These are phyloP conservation scores for Castanea crenata DNA, from an alignment of 306 rosid genomes.

Conservation along the genomic window DNA sequence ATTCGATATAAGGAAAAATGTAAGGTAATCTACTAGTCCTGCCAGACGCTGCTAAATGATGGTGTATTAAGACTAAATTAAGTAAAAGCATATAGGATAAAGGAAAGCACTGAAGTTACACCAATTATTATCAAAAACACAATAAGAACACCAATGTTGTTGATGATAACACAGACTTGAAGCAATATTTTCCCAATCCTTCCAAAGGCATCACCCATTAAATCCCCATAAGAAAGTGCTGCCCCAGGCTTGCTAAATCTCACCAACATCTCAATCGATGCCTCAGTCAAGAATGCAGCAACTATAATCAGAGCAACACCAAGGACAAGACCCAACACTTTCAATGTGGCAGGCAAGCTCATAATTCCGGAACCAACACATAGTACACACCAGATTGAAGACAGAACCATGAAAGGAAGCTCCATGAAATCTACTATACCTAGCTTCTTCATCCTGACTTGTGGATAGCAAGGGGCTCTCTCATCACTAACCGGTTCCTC, in stretches of 20 bases:
- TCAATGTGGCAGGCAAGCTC: constrained; percentile 45
- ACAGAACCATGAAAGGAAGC: constrained; percentile 40
- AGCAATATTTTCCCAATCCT: constrained; percentile 24
- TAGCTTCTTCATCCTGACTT: constrained; percentile 1
- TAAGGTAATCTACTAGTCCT: no score
- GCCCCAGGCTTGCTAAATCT: constrained; percentile 33
- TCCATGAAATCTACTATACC: constrained; percentile 19
- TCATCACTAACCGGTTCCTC: neutral
- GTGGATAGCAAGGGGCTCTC: constrained; percentile 23
- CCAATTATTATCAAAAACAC: constrained; percentile 50
- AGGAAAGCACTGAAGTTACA: neutral
- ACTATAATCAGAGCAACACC: constrained; percentile 27
- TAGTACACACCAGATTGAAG: constrained; percentile 35
- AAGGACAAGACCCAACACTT: constrained; percentile 33
- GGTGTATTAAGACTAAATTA: no score
- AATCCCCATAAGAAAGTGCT: constrained; percentile 29
- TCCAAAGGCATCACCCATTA: constrained; percentile 43
- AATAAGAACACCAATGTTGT: constrained; percentile 38
- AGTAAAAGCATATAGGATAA: neutral
- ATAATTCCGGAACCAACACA: constrained; percentile 43
- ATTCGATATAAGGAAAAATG: no score
- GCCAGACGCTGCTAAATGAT: no score
- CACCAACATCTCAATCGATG: constrained; percentile 37
- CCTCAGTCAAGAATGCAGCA: constrained; percentile 35
- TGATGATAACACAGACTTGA: constrained; percentile 33